Evolutionary conservation across 2,329 filamentous ascomycete genomes (phyloP), one percentile per base, ranked within the genome.

Genomic region (Penicillium oxalicum): DNA sequence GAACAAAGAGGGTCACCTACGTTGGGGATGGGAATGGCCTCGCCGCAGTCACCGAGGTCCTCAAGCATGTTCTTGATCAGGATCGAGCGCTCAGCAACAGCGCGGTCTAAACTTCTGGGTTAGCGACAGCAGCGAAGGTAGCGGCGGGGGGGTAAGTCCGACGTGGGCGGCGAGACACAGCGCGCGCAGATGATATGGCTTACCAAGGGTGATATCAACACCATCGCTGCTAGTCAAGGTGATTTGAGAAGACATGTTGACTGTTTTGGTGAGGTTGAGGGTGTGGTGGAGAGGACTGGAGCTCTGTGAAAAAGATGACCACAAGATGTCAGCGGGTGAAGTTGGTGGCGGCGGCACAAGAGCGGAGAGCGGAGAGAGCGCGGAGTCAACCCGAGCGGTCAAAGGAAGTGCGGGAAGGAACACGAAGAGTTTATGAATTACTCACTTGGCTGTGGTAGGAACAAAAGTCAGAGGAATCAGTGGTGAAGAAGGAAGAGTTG

Each of bases 51-150:
- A 58, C 89, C 90, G 41, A 97, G 75, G 75, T 98, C 93, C 67
- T 95, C 91, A 40, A 98, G 81, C 86, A 98, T 86, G 78, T 97
- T 95, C 83, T 95, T 96, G 77, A 98, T 94, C 45, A 98, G 79
- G 64, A 96, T 83, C 3, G 89, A 95, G 58, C 91, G 88, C 77
- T 95, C 89, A 37, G 88, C 89, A 52, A 97, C 87, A 34, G 81
- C 77, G 56, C 88, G 88, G 56, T 95, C 90, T 87, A 53, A 43
- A 35, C 13, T 35, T 13, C 24, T 18, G 36, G 5, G 40, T 45
- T 36, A 49, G 39, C 24, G 28, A 27, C 9, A 4, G 35, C 9
- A 9, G 33, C 27, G 27, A 24, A 25, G 6, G 13, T 7, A 26
- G 7, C 18, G 32, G 12, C 4, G 7, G 24, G 35, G 35, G 27